These are phyloP conservation scores for Fusarium sacchari DNA, from an alignment of 2,329 filamentous ascomycete species.

Conservation along the genomic window DNA sequence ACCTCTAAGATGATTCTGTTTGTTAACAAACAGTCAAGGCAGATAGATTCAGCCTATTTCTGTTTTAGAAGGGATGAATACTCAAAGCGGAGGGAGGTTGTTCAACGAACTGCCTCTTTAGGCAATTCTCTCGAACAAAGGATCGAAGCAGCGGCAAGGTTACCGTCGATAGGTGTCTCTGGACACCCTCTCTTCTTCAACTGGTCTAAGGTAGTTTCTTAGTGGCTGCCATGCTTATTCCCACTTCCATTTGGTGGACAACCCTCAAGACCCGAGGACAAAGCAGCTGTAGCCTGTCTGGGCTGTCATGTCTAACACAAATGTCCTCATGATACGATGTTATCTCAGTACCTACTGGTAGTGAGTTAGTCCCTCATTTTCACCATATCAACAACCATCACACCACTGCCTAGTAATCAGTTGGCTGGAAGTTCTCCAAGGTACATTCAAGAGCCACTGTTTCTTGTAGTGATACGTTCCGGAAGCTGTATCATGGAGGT, in stretches of 20 bases:
- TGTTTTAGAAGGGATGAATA: neutral
- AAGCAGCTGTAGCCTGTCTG: neutral
- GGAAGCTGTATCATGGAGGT: neutral
- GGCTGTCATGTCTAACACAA: neutral
- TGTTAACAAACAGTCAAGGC: neutral
- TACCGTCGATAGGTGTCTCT: neutral
- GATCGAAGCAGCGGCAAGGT: conserved; percentile 8
- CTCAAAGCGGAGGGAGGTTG: neutral
- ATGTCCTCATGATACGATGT: conserved; percentile 26
- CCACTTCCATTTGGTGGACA: neutral
- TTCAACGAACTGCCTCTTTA: conserved; percentile 23
- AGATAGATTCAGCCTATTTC: neutral
- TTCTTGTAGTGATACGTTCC: neutral
- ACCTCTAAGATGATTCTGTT: neutral
- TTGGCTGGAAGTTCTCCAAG: neutral
- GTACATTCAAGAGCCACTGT: neutral
- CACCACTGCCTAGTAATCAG: neutral
- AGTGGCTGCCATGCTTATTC: conserved; percentile 1
- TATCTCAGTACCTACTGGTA: conserved; percentile 9
- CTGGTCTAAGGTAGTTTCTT: neutral
- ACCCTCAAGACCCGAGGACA: neutral
- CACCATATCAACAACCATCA: neutral
- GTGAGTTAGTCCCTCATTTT: neutral
- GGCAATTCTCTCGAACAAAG: conserved; percentile 27
- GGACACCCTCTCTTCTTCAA: neutral